Evolutionary conservation across 23 red algal genomes (phyloP).

Genomic region (Gracilaria gracilis): DNA sequence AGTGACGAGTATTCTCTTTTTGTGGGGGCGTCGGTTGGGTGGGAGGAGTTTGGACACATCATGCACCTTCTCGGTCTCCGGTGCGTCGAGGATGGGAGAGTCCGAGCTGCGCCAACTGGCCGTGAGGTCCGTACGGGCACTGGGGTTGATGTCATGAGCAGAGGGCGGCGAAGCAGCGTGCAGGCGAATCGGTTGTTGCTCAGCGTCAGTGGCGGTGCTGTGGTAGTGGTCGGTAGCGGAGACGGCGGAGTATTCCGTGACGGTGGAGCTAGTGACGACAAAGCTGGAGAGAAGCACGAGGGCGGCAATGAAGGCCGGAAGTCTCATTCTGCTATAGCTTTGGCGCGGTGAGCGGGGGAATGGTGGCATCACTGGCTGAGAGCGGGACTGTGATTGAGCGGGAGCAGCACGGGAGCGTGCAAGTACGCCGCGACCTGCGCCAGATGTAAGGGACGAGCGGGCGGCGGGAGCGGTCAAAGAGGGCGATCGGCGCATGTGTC

Average conservation of each 20-base stretch:
- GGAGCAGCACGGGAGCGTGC: not conserved
- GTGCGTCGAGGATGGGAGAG: slow-evolving; percentile 49
- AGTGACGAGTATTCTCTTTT: slow-evolving; percentile 94
- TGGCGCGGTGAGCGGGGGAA: not conserved
- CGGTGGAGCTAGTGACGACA: slow-evolving; percentile 33
- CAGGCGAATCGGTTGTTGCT: not conserved
- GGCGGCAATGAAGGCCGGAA: slow-evolving; percentile 20
- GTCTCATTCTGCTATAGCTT: slow-evolving; percentile 28
- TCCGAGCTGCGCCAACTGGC: slow-evolving; percentile 14
- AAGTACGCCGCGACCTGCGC: too few relatives aligned
- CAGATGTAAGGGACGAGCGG: not conserved
- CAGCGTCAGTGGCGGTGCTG: not conserved
- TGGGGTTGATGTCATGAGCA: not conserved
- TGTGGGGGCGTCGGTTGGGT: slow-evolving; percentile 83
- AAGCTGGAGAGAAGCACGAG: slow-evolving; percentile 28
- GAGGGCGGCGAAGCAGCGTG: not conserved
- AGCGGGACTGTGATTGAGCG: not conserved
- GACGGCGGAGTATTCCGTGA: slow-evolving; percentile 8
- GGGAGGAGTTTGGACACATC: slow-evolving; percentile 79
- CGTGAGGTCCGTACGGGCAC: not conserved
- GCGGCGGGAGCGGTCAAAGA: not conserved
- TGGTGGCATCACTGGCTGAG: not conserved
- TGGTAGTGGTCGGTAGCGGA: not conserved
- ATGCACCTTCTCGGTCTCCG: slow-evolving; percentile 39
- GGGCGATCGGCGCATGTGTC: slow-evolving; percentile 15